Evolutionary conservation across 2,329 filamentous ascomycete genomes (phyloP).

Genomic region (Claviceps cyperi): DNA sequence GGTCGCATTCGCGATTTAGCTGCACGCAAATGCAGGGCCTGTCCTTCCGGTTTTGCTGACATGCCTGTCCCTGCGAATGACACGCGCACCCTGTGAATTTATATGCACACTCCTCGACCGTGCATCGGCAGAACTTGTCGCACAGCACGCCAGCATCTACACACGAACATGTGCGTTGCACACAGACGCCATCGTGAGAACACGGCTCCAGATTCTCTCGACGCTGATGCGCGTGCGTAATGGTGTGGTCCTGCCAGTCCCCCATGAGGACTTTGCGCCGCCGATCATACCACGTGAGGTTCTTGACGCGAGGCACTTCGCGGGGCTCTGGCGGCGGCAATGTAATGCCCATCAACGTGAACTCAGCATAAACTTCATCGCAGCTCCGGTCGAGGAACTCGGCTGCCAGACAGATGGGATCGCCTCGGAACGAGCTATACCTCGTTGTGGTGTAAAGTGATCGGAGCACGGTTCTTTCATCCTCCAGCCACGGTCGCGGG

Average conservation of each 20-base stretch:
- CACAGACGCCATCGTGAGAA: constrained; percentile 54
- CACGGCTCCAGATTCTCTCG: constrained; percentile 50
- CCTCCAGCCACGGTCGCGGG: constrained; percentile 29
- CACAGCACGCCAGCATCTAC: constrained; percentile 48
- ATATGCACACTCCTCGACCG: constrained; percentile 41
- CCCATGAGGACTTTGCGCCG: constrained; percentile 37
- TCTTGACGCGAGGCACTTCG: constrained; percentile 26
- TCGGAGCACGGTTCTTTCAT: constrained; percentile 33
- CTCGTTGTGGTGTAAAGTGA: constrained; percentile 29
- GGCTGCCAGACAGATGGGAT: constrained; percentile 34
- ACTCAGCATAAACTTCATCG: constrained; percentile 31
- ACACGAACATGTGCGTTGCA: constrained; percentile 45
- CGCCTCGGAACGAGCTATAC: constrained; percentile 24
- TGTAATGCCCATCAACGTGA: constrained; percentile 12
- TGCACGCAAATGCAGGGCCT: constrained; percentile 54
- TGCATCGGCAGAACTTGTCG: constrained; percentile 57
- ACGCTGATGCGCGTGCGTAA: constrained; percentile 39
- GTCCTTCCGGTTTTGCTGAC: constrained; percentile 39
- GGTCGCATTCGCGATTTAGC: constrained; percentile 68
- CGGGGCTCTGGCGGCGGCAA: constrained; percentile 12
- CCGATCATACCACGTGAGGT: constrained; percentile 41
- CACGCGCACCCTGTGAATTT: constrained; percentile 57
- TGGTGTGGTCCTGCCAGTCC: constrained; percentile 41
- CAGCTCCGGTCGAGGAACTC: constrained; percentile 36
- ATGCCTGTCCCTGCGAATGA: constrained; percentile 43